These are phyloP conservation scores for Wickerhamomyces hampshirensis DNA, from an alignment of 805 yeast species.

Conservation along the genomic window DNA sequence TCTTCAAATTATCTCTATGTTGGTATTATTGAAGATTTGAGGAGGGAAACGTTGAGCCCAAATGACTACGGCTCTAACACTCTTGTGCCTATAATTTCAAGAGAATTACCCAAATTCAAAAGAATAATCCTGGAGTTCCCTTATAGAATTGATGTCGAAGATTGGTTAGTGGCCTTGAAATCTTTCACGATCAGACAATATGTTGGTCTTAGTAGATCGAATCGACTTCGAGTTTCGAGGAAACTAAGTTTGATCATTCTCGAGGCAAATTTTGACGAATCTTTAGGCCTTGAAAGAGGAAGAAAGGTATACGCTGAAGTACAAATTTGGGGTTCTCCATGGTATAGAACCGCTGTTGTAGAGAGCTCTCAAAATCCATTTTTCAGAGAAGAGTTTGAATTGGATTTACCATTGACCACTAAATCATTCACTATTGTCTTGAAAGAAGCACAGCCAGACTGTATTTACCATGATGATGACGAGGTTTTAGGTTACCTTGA, in stretches of 20 bases:
- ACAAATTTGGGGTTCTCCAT: slow-evolving; percentile 63
- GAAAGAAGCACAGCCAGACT: slow-evolving; percentile 26
- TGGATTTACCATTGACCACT: slow-evolving; percentile 52
- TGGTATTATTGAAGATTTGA: slow-evolving; percentile 50
- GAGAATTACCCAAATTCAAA: slow-evolving; percentile 22
- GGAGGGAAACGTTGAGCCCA: slow-evolving; percentile 28
- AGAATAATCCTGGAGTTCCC: slow-evolving; percentile 59
- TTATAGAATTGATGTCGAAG: slow-evolving; percentile 64
- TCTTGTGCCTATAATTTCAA: slow-evolving; percentile 23
- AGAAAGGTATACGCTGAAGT: slow-evolving; percentile 60
- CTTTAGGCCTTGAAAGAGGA: neutral
- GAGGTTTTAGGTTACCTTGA: slow-evolving; percentile 26
- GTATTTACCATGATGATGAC: slow-evolving; percentile 26
- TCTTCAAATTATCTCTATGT: slow-evolving; percentile 54
- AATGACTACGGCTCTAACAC: slow-evolving; percentile 8
- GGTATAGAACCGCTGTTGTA: slow-evolving; percentile 75
- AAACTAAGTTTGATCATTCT: slow-evolving; percentile 51
- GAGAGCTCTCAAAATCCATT: slow-evolving; percentile 51
- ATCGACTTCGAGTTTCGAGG: slow-evolving; percentile 46
- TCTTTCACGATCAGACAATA: slow-evolving; percentile 60
- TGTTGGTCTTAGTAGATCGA: slow-evolving; percentile 26
- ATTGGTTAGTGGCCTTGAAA: slow-evolving; percentile 67
- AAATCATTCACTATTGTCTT: slow-evolving; percentile 46
- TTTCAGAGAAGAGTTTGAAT: slow-evolving; percentile 75
- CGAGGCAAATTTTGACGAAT: slow-evolving; percentile 53